Conservation (phyloP, 352 stramenopile genomes). For the Phytophthora vignae region DNA sequence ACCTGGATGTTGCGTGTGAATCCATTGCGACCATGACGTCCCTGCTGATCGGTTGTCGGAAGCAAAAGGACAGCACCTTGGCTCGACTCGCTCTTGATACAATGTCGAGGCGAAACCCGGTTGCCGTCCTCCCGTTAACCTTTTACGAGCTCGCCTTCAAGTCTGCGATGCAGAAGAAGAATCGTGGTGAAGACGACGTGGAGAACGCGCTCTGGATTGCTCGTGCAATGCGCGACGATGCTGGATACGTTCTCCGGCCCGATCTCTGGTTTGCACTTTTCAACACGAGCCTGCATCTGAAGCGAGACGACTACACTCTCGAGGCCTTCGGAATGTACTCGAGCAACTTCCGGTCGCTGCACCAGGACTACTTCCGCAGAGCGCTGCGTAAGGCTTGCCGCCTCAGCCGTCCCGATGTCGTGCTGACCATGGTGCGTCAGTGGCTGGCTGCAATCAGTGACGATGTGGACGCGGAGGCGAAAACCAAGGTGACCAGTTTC, state of each 20-base stretch:
- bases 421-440: constrained; percentile 37
- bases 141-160: constrained; percentile 16
- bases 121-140: not conserved
- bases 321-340: constrained; percentile 38
- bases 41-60: constrained; percentile 12
- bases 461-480: constrained; percentile 16
- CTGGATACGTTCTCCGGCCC: constrained; percentile 47
- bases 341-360: constrained; percentile 38
- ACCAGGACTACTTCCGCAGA: constrained; percentile 42
- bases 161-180: constrained; percentile 10
- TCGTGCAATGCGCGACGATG: constrained; percentile 35
- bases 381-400: constrained; percentile 43
- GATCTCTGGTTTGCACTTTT: constrained; percentile 49
- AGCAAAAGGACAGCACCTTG: constrained; percentile 9
- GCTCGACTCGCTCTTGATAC: constrained; percentile 12
- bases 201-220: constrained; percentile 44
- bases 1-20: constrained; percentile 6
- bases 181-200: constrained; percentile 18
- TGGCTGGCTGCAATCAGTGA: constrained; percentile 30
- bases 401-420: constrained; percentile 34
- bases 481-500: constrained; percentile 39
- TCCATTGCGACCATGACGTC: constrained; percentile 6
- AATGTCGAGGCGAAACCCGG: constrained; percentile 2
- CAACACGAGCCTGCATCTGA: constrained; percentile 46
- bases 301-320: constrained; percentile 29